Evolutionary conservation across 75 land plant genomes (phyloP).

Genomic region (Chamaecyparis obtusa): DNA sequence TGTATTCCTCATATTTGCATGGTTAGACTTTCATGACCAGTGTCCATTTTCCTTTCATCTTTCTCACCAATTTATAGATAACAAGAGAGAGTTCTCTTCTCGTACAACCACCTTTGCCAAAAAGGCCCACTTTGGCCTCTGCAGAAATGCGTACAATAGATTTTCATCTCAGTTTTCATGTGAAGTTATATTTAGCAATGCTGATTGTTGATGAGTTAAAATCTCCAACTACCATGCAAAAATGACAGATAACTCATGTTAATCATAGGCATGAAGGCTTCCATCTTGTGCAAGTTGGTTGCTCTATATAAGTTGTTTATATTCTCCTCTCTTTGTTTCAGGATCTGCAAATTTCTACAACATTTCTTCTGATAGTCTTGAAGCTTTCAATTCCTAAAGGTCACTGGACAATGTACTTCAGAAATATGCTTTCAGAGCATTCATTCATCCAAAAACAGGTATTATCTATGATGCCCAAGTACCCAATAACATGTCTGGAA

Average conservation of each 20-base stretch:
- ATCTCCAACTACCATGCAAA: not conserved
- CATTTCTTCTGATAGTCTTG: not conserved
- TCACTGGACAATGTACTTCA: conserved; percentile 48
- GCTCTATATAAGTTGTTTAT: not conserved
- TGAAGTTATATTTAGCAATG: not conserved
- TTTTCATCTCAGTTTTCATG: not conserved
- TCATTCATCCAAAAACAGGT: conserved; percentile 58
- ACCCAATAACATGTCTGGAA: conserved; percentile 46
- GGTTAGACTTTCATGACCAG: no score
- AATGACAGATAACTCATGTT: not conserved
- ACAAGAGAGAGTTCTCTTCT: not conserved
- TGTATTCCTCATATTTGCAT: not conserved
- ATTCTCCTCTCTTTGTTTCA: not conserved
- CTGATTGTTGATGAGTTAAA: not conserved
- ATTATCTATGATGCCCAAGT: conserved; percentile 32
- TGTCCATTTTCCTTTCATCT: no score
- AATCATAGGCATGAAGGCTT: not conserved
- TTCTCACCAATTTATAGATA: not conserved
- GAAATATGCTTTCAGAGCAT: conserved; percentile 53
- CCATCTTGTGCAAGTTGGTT: not conserved
- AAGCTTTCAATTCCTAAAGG: conserved; percentile 19
- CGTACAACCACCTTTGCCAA: not conserved
- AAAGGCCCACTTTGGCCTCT: not conserved
- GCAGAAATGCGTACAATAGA: not conserved
- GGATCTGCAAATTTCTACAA: not conserved